Evolutionary conservation across 2,329 filamentous ascomycete genomes (phyloP).

Genomic region (Stachybotrys elegans): DNA sequence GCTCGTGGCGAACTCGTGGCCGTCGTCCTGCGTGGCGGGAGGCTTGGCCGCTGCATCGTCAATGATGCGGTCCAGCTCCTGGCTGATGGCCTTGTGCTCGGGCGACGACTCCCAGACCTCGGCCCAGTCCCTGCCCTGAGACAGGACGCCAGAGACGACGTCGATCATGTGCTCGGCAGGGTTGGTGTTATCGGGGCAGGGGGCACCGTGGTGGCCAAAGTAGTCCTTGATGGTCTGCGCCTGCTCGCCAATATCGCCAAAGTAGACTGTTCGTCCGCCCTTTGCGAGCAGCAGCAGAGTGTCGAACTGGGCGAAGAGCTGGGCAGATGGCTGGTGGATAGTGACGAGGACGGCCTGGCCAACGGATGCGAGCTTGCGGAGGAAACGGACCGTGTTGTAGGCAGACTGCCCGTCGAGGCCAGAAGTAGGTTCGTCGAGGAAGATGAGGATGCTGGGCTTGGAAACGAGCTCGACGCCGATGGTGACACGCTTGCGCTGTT

Average conservation of each 20-base stretch:
- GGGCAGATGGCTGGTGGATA: constrained; percentile 61
- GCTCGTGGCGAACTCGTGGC: constrained; percentile 67
- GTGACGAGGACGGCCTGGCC: constrained; percentile 62
- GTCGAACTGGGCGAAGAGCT: constrained; percentile 59
- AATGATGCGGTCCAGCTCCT: constrained; percentile 61
- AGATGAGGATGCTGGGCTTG: constrained; percentile 49
- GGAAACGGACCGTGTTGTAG: constrained; percentile 58
- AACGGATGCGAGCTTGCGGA: constrained; percentile 55
- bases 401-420: constrained; percentile 62
- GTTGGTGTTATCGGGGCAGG: constrained; percentile 58
- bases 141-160: constrained; percentile 45
- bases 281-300: constrained; percentile 53
- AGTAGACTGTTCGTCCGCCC: constrained; percentile 58
- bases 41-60: constrained; percentile 44
- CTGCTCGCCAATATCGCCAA: constrained; percentile 57
- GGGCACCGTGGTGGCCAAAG: constrained; percentile 62
- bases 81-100: constrained; percentile 48
- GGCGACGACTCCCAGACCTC: constrained; percentile 64
- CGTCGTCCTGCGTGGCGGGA: constrained; percentile 38
- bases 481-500: constrained; percentile 42
- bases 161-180: constrained; percentile 74
- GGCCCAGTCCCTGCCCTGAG: constrained; percentile 55
- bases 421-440: constrained; percentile 53
- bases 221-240: constrained; percentile 52
- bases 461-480: constrained; percentile 53